Evolutionary conservation across 2,329 filamentous ascomycete genomes (phyloP), one percentile per base, ranked within the genome.

Genomic region (Akanthomyces lecanii): DNA sequence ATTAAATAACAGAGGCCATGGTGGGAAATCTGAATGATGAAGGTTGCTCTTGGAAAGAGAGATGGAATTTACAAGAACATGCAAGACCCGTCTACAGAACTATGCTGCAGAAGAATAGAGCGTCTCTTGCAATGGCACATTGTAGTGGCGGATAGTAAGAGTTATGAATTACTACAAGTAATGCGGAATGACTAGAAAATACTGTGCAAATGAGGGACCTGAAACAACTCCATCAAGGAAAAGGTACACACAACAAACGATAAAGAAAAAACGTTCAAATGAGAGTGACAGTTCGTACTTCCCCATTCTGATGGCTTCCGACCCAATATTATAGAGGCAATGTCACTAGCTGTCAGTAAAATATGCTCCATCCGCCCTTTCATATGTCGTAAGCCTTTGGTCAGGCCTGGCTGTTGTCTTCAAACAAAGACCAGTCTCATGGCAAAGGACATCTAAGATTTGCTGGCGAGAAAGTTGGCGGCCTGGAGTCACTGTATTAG

Each of bases 391-490:
- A 42, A 30, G 23, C 33, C 21, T 30, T 44, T 42, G 12, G 23
- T 7, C 12, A 16, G 36, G 36, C 25, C 3, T 42, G n/a, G 30
- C 25, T 6, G 5, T 51, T 5, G 10, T 21, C 33, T 30, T 50
- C 5, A 28, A 51, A 11, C 33, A 36, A 36, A 36, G 30, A 36
- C 8, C 33, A 14, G 5, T 16, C 7, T 33, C 11, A 30, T 25
- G n/a, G 25, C 16, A n/a, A 12, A 30, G 12, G n/a, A 28, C 38
- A 50, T 40, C 64, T 71, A 85, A 64, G 82, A 84, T 71, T 83
- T 81, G 72, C 75, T 84, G 50, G 83, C 82, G 65, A 85, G 76
- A 68, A 78, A 78, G 70, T 85, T 84, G 67, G 83, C 83, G 59
- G 83, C 83, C 83, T 77, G 56, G 4, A 38, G 62, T 62, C 30